Evolutionary conservation across 345 rosid genomes (phyloP), one percentile per base, ranked within the genome.

Genomic region (Lepidium africanum): DNA sequence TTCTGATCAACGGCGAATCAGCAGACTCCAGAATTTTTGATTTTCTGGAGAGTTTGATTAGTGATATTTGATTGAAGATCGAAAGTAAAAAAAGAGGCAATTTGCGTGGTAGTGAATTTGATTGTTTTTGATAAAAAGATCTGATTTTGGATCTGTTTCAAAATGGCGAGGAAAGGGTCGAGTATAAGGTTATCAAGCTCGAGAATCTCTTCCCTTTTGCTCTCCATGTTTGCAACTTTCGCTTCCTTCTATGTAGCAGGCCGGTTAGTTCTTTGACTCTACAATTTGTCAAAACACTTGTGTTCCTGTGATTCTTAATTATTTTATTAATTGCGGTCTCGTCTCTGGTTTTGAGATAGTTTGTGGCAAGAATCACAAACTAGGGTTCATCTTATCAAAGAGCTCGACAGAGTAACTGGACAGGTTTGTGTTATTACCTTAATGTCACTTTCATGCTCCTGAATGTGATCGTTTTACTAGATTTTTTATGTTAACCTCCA

Each of bases 311-410:
- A 35, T 47, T 57, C 39, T 49, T 47, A 5, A 35, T 56, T 33
- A 21, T 30, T 56, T 15, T 27, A 40, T 21, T 17, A 45, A 25
- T 53, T 49, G 16, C n/a, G 16, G 10, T 69, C 33, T 59, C 17
- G 45, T 67, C 27, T 46, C 12, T 65, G 40, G 56, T 59, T 41
- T 65, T 76, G 63, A 38, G 0, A 33, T 39, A 94, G 97, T 56
- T 68, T 91, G 43, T 94, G 97, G 99, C 95, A 83, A 85, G 96
- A 91, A 62, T 85, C 99, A 2, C 87, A 87, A 75, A 85, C 72
- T 71, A 82, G 97, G 83, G 87, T 83, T 76, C 82, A 74, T 76
- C 80, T 89, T 72, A 76, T 83, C 42, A 80, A 83, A 77, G 89
- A 94, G 75, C 91, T 94, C 16, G 93, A 89, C 40, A 81, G 77